phyloP scores from a whole-genome alignment of 345 rosid species.

The Boechera retrofracta region DNA sequence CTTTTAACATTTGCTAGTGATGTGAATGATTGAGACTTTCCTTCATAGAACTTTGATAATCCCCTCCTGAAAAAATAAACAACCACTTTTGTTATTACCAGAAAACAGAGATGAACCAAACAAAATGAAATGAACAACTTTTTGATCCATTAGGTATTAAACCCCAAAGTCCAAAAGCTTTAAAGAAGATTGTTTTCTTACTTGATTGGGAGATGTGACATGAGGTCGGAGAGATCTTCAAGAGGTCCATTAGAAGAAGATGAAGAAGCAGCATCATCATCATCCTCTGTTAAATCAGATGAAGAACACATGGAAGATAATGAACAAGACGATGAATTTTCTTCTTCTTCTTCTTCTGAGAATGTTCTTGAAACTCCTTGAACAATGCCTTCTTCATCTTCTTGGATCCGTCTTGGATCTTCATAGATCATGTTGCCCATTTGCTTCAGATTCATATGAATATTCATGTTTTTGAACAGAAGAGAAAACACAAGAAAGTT shows the following conservation, averaged over 20 bases:
- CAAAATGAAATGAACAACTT: conserved; percentile 1
- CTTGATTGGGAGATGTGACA: conserved; percentile 78
- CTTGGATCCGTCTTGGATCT: conserved; percentile 32
- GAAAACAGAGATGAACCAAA: conserved; percentile 15
- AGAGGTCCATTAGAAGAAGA: conserved; percentile 61
- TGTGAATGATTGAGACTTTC: conserved; percentile 84
- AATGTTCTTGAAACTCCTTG: conserved; percentile 50
- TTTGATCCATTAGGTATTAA: conserved; percentile 12
- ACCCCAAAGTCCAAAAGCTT: not conserved
- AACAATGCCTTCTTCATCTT: conserved; percentile 27
- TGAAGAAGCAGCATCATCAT: conserved; percentile 50
- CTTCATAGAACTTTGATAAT: conserved; percentile 73
- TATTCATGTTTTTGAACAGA: conserved; percentile 25
- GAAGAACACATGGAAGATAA: conserved; percentile 47
- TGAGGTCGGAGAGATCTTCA: conserved; percentile 69
- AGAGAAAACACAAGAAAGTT: not conserved
- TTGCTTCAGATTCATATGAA: conserved; percentile 39
- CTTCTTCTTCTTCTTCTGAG: conserved; percentile 39
- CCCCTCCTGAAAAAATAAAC: conserved; percentile 59
- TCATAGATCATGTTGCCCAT: conserved; percentile 32
- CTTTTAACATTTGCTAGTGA: conserved; percentile 68
- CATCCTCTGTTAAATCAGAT: conserved; percentile 61
- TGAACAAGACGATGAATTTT: conserved; percentile 43
- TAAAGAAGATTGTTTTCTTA: conserved; percentile 43
- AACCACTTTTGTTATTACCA: conserved; percentile 27